A percentile compares a stretch with the other conserved stretches of the same genome.
phyloP scores from a whole-genome alignment of 1,284 basidiomycete species.

The Pisolithus thermaeus region DNA sequence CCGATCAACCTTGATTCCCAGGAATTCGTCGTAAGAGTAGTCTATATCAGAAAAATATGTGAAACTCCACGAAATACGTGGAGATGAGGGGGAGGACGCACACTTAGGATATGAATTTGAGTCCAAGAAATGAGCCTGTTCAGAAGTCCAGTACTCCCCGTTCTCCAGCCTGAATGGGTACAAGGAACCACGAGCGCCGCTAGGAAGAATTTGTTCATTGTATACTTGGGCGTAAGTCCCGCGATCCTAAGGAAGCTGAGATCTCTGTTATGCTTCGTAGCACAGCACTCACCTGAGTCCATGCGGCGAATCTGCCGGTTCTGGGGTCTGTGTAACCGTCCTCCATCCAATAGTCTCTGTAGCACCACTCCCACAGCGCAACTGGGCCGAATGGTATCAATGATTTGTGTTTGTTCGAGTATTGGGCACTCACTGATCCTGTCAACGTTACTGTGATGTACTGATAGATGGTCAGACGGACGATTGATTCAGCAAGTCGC shows the following conservation, averaged over 20 bases:
- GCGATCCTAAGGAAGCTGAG: conserved; percentile 5
- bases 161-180: conserved; percentile 18
- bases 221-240: conserved; percentile 19
- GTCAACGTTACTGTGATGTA: conserved; percentile 22
- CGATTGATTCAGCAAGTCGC: background rate
- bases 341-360: conserved; percentile 20
- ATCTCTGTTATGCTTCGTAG: background rate
- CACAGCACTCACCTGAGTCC: conserved; percentile 16
- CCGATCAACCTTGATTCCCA: conserved; percentile 20
- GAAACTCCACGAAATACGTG: background rate
- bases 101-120: conserved; percentile 15
- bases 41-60: conserved; percentile 9
- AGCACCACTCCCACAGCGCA: conserved; percentile 24
- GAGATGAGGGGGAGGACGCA: conserved; percentile 1
- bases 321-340: conserved; percentile 9
- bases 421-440: conserved; percentile 13
- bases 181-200: conserved; percentile 15
- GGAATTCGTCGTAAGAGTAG: conserved; percentile 22
- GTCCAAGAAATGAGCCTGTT: conserved; percentile 18
- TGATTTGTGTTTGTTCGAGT: background rate
- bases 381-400: conserved; percentile 10
- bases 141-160: conserved; percentile 19
- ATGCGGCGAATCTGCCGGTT: conserved; percentile 7
- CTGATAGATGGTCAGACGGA: conserved; percentile 4
- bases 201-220: conserved; percentile 15